Evolutionary conservation across 768 basidiomycete genomes (phyloP).

Genomic region (Psilocybe cubensis): DNA sequence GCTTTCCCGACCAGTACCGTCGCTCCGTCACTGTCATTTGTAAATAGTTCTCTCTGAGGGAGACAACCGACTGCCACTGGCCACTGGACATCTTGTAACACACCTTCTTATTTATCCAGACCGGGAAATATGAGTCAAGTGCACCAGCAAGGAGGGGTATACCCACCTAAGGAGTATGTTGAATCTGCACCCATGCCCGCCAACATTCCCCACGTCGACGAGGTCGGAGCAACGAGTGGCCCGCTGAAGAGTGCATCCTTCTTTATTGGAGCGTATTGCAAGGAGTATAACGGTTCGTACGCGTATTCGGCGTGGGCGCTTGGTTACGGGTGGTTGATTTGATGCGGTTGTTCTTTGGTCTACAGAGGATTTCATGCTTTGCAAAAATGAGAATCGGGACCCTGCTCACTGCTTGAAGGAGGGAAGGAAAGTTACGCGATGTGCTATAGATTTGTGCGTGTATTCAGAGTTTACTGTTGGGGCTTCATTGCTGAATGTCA

Average conservation of each 20-base stretch:
- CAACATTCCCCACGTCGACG: slow-evolving; percentile 75
- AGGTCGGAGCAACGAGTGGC: slow-evolving; percentile 88
- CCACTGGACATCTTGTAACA: background rate
- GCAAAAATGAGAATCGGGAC: slow-evolving; percentile 90
- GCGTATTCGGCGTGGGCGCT: background rate
- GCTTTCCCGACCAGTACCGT: slow-evolving; percentile 15
- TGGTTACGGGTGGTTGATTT: background rate
- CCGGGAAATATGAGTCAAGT: slow-evolving; percentile 48
- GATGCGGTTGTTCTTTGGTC: background rate
- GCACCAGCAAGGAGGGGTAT: slow-evolving; percentile 44
- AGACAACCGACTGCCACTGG: background rate
- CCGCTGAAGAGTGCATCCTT: slow-evolving; percentile 96
- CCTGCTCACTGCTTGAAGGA: slow-evolving; percentile 95
- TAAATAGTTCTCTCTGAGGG: slow-evolving; percentile 6
- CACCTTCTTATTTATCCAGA: background rate
- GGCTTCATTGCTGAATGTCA: background rate
- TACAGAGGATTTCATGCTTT: slow-evolving; percentile 74
- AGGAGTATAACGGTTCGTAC: slow-evolving; percentile 86
- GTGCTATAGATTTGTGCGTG: slow-evolving; percentile 92
- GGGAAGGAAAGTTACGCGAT: slow-evolving; percentile 93
- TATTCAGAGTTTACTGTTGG: slow-evolving; percentile 16
- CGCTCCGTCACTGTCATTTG: slow-evolving; percentile 1
- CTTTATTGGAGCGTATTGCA: slow-evolving; percentile 96
- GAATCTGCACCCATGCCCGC: slow-evolving; percentile 71
- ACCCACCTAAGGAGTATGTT: slow-evolving; percentile 52